Conservation (phyloP, 352 stramenopile species). For the Globisporangium lucens region DNA sequence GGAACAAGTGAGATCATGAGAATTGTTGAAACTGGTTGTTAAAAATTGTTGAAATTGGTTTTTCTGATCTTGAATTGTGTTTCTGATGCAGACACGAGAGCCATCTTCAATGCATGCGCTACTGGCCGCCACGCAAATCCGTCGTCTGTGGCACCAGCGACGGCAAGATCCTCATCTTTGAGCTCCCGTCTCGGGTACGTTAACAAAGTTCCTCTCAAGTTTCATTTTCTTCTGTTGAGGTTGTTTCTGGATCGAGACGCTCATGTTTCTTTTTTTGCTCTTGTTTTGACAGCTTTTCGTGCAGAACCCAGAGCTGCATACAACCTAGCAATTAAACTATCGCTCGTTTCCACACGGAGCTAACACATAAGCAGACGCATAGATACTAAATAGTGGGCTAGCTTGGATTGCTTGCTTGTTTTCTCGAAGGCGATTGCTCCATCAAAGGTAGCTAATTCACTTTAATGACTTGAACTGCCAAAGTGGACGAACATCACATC, state of each 20-base stretch:
- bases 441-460: not conserved
- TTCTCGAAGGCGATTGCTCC: too few relatives aligned
- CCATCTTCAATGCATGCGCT: slow-evolving; percentile 19
- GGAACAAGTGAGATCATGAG: slow-evolving; percentile 10
- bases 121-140: slow-evolving; percentile 13
- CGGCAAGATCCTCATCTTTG: slow-evolving; percentile 18
- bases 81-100: slow-evolving; percentile 10
- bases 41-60: not conserved
- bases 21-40: not conserved
- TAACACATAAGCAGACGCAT: not conserved
- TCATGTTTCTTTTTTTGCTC: not conserved
- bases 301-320: not conserved
- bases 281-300: not conserved
- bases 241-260: too few relatives aligned
- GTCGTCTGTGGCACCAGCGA: slow-evolving; percentile 19
- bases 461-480: not conserved
- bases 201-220: not conserved
- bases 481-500: not conserved
- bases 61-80: not conserved
- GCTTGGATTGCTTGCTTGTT: too few relatives aligned
- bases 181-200: slow-evolving; percentile 6
- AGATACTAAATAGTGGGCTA: not conserved
- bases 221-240: too few relatives aligned
- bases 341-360: not conserved
- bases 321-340: not conserved